Evolutionary conservation across 495 filamentous ascomycete species (phyloP), one percentile per base, ranked within the genome.

Genomic region (Aspergillus panamensis): DNA sequence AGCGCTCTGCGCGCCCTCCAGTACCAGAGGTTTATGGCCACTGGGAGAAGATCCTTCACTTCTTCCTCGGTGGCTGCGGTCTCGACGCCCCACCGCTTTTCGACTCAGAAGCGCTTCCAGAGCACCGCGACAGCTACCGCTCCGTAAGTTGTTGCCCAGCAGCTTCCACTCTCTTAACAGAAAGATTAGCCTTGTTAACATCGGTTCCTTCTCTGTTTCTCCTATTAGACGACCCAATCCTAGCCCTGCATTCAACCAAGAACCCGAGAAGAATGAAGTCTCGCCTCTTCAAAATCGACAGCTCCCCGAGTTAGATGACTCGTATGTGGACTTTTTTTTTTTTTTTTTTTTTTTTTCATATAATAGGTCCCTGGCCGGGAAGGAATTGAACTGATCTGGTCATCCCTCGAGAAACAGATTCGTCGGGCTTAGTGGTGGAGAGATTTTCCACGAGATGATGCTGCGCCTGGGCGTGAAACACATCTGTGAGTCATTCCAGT

Each of bases 391-490:
- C 52, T 37, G 32, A 66, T 45, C 54, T 60, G 20, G 59, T 57
- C 61, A 6, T 33, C 40, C 30, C 13, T 32, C 32, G 47, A 57
- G 16, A 48, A 43, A 63, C 60, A 89, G 90, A 52, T 96, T 98
- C 77, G 89, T 97, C 69, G 95, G 95, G 32, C 89, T 91, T 79
- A 96, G 82, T 49, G 95, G 95, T 71, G 94, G 94, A 67, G 87
- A 96, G 69, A 97, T 98, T 60, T 96, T 98, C 79, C 92, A 98
- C 66, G 92, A 98, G 75, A 97, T 98, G 94, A 96, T 98, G 91
- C 82, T 92, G 40, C 79, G 94, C 66, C 91, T 92, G 60, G 84
- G 78, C 59, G 95, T 98, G 30, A 92, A 96, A 77, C 89, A 95
- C 73, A 79, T 97, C 66, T 95, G 89, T 91, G 77, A 71, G 87